Conservation (phyloP, 148 eudicot species). For the Spergularia marina region DNA sequence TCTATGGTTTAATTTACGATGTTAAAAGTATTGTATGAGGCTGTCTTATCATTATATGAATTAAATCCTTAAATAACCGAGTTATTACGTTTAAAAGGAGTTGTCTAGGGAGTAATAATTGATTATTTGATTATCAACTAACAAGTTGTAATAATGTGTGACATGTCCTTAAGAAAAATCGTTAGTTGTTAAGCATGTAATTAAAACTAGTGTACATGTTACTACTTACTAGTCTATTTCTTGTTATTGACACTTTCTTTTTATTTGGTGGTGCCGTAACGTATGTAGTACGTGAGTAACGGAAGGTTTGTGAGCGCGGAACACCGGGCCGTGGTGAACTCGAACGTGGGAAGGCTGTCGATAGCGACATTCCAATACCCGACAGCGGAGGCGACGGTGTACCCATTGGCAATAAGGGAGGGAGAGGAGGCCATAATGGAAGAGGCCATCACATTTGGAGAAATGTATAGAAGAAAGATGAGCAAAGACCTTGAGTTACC, state of each 20-base stretch:
- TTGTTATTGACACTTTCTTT: too few species aligned
- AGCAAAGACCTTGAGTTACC: conserved; percentile 32
- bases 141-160: too few species aligned
- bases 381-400: conserved; percentile 53
- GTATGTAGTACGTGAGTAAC: conserved; percentile 66
- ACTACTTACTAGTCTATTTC: too few species aligned
- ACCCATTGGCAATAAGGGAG: conserved; percentile 49
- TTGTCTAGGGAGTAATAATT: too few species aligned
- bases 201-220: too few species aligned
- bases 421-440: conserved; percentile 59
- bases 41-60: too few species aligned
- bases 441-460: conserved; percentile 46
- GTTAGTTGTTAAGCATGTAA: not conserved
- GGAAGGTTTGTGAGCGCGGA: conserved; percentile 80
- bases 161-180: not conserved
- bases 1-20: too few species aligned
- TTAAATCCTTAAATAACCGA: too few species aligned
- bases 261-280: not conserved
- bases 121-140: too few species aligned
- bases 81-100: too few species aligned
- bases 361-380: conserved; percentile 73
- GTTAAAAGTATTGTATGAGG: too few species aligned
- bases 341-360: conserved; percentile 40
- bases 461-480: conserved; percentile 57
- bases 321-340: conserved; percentile 66